Evolutionary conservation across 768 basidiomycete species (phyloP).

Genomic region (Boletus rubropictus): DNA sequence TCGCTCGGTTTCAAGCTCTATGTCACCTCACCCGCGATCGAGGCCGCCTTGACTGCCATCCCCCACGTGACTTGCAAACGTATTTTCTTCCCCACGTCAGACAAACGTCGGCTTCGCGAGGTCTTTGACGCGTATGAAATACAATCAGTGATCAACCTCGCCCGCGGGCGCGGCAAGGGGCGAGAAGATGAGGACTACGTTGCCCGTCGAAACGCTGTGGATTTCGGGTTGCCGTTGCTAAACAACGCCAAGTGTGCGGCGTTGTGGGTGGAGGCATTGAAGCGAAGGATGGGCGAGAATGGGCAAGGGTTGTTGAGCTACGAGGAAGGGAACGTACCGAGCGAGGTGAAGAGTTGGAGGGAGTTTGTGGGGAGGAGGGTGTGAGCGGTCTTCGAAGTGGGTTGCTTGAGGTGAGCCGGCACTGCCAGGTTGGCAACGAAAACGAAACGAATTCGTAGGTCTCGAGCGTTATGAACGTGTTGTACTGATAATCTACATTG

Average conservation of each 20-base stretch:
- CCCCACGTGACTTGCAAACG: conserved; percentile 77
- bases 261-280: conserved; percentile 86
- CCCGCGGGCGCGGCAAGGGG: conserved; percentile 67
- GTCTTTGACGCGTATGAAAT: conserved; percentile 95
- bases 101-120: conserved; percentile 91
- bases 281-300: conserved; percentile 75
- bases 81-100: conserved; percentile 94
- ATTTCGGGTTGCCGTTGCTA: conserved; percentile 88
- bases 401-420: not conserved
- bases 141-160: conserved; percentile 89
- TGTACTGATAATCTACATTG: no score
- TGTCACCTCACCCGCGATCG: conserved; percentile 75
- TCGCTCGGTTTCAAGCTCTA: conserved; percentile 94
- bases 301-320: conserved; percentile 62
- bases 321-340: conserved; percentile 80
- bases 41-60: conserved; percentile 73
- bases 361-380: conserved; percentile 78
- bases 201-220: conserved; percentile 91
- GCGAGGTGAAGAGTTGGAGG: conserved; percentile 88
- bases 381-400: conserved; percentile 21
- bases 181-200: conserved; percentile 94
- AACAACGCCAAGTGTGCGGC: conserved; percentile 87
- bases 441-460: no score
- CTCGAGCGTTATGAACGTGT: no score
- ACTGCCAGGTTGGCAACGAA: not conserved